phyloP scores from a whole-genome alignment of 1,284 basidiomycete genomes.

The Anthracocystis setariae region DNA sequence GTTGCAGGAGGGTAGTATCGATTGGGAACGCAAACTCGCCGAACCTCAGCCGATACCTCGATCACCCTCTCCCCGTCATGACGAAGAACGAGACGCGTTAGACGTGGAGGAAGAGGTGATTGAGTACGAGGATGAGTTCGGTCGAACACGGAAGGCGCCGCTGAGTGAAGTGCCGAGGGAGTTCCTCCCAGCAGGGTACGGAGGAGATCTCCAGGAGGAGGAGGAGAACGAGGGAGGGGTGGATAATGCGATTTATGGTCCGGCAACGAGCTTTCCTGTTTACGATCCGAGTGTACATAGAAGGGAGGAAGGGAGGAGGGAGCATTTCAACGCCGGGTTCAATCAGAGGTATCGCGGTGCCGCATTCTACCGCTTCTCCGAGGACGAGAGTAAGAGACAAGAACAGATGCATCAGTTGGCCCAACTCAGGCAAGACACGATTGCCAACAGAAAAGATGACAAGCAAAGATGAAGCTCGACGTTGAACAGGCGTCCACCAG shows the following conservation, averaged over 20 bases:
- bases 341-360: conserved; percentile 90
- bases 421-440: conserved; percentile 77
- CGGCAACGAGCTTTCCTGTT: conserved; percentile 76
- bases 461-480: neutral
- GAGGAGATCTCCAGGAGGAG: conserved; percentile 7
- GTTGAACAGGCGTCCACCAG: too few species aligned
- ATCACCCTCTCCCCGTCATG: neutral
- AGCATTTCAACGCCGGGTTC: conserved; percentile 81
- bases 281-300: conserved; percentile 73
- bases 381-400: conserved; percentile 78
- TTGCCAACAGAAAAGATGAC: conserved; percentile 70
- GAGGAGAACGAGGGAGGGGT: conserved; percentile 3
- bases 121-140: conserved; percentile 87
- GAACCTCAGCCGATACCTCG: conserved; percentile 17
- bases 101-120: conserved; percentile 71
- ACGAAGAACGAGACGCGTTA: conserved; percentile 42
- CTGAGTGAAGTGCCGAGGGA: conserved; percentile 82
- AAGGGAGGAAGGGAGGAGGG: neutral
- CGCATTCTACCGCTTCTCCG: conserved; percentile 87
- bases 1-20: conserved; percentile 80
- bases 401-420: conserved; percentile 83
- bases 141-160: conserved; percentile 76
- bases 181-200: conserved; percentile 70
- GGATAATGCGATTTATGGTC: conserved; percentile 55
- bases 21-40: conserved; percentile 73